Evolutionary conservation across 2,329 filamentous ascomycete species (phyloP), one percentile per base, ranked within the genome.

Genomic region (Zarea fungicola): DNA sequence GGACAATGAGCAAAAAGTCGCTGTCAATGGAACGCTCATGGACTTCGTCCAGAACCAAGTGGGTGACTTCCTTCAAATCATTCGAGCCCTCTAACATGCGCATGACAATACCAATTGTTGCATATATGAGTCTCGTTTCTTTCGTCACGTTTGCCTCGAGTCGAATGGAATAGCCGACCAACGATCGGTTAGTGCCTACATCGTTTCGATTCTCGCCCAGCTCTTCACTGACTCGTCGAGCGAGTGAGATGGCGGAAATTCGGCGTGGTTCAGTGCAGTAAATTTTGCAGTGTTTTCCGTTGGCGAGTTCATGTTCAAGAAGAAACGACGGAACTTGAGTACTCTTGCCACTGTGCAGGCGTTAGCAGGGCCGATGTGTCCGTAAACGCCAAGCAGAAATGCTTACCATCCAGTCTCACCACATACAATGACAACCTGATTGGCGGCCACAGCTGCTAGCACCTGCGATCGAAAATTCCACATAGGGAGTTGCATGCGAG

Each of bases 1-100:
- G 77, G 1, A 97, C 87, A 57, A 99, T 93, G 14, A 99, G 76
- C 28, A 99, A 74, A 64, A 99, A 96, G 64, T 99, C 93, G 49
- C 91, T 96, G 63, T 99, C 93, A 57, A 99, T 97, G 11, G 89
- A 88, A 53, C 92, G 83, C 65, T 99, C 93, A 62, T 99, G 93
- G 3, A 97, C 92, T 67, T 99, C 93, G 61, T 99, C 93, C n/a
- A 99, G 83, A 39, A 99, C 83, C 52, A 99, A 72, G 69, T 97
- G 93, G 0, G 92, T 96, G 45, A 99, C 84, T 55, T 96, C 92
- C 50, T 83, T 80, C 36, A 99, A 78, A 49, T 95, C 87, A 55
- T 89, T 87, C 0, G 89, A 87, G 8, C 85, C 85, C 65, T 99
- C 93, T 13, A 99, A 76, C 92, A 99, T 97, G 23, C 93, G 84